Evolutionary conservation across 1,139 yeast species (phyloP), one percentile per base, ranked within the genome.

Genomic region (Waltiozyma sp.): DNA sequence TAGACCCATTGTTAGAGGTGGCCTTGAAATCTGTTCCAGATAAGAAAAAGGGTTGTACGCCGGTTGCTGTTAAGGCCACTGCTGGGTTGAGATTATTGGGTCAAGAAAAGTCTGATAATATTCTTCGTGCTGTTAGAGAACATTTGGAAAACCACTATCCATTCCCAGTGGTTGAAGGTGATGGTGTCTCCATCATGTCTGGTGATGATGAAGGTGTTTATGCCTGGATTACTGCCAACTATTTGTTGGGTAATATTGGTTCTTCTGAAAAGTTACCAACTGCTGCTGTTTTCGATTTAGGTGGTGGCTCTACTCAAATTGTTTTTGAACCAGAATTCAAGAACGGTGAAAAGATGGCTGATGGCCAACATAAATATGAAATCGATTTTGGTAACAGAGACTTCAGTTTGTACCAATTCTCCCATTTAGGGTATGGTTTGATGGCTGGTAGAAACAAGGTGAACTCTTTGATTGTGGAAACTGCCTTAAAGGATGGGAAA

Each of bases 121-220:
- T 91, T 47, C 70, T 91, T 55, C 69, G 66, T 10, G 87, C 87
- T 48, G 96, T 91, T 37, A 74, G 84, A 59, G 57, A 60, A 15
- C 94, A 87, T 59, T 69, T 91, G 48, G 86, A 83, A 58, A 64
- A 67, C 2, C 80, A 85, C 50, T 91, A 77, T 61, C 97, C 97
- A 42, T 93, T 91, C 68, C 83, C 96, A 1, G 88, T 91, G 38
- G 95, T 88, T 40, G 74, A 72, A 10, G 87, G 80, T 41, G 84
- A 86, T 47, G 96, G 96, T 45, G 73, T 91, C 46, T 73, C 89
- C 11, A 83, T 91, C 55, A 89, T 91, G 96, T 91, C 85, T 46
- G 98, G 98, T 53, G 81, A 77, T 49, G 95, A 89, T 56, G 98
- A 91, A 68, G 99, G 98, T 61, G 96, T 91, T n/a, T 91, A 78